Conservation (phyloP, 805 yeast species). For the Yamadazyma nakazawae region DNA sequence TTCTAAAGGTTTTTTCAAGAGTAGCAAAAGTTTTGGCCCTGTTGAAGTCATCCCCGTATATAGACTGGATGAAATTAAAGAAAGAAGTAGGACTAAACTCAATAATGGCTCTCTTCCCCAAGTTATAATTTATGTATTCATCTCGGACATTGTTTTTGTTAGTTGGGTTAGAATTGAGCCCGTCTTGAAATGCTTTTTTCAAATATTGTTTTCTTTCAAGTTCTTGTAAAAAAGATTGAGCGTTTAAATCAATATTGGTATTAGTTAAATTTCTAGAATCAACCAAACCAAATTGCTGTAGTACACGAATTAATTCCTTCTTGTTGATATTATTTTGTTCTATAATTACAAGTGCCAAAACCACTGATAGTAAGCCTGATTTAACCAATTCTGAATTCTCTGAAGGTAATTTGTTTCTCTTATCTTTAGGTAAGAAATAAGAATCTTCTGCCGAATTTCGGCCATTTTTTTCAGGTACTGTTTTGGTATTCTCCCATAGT, state of each 20-base stretch:
- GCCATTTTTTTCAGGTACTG: slow-evolving; percentile 7
- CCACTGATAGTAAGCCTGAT: slow-evolving; percentile 28
- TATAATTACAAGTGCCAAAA: slow-evolving; percentile 28
- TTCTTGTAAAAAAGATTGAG: slow-evolving; percentile 23
- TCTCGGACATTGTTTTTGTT: slow-evolving; percentile 13
- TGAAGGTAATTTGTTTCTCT: slow-evolving; percentile 17
- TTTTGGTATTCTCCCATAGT: slow-evolving; percentile 20
- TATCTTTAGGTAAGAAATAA: slow-evolving; percentile 23
- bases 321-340: slow-evolving; percentile 32
- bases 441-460: slow-evolving; percentile 13
- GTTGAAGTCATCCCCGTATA: slow-evolving; percentile 26
- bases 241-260: slow-evolving; percentile 20
- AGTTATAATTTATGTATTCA: slow-evolving; percentile 19
- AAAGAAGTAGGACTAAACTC: slow-evolving; percentile 33
- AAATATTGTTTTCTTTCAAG: slow-evolving; percentile 28
- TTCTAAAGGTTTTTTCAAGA: slow-evolving; percentile 24
- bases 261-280: slow-evolving; percentile 17
- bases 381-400: slow-evolving; percentile 27
- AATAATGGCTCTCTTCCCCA: slow-evolving; percentile 31
- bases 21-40: slow-evolving; percentile 20
- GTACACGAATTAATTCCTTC: slow-evolving; percentile 18
- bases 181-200: slow-evolving; percentile 10
- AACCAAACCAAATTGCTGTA: slow-evolving; percentile 28
- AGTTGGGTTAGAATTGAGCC: not conserved
- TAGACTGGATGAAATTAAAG: slow-evolving; percentile 20